A percentile compares a stretch with the other conserved stretches of the same genome.
Conservation (phyloP, 2,329 filamentous ascomycete genomes). For the Talaromyces sp. region DNA sequence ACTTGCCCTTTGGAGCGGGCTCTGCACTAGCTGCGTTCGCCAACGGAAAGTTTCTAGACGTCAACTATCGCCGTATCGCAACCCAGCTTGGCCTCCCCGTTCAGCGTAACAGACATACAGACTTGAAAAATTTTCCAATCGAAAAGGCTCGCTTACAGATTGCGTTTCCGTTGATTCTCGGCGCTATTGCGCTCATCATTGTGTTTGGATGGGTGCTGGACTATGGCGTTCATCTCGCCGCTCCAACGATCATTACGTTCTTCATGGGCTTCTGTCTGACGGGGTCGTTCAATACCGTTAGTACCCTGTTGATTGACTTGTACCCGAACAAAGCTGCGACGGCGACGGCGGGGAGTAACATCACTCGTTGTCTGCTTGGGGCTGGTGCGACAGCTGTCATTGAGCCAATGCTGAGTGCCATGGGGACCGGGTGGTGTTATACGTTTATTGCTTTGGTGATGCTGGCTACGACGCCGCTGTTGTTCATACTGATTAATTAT, state of each 20-base stretch:
- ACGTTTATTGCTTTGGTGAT: constrained; percentile 43
- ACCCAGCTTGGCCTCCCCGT: constrained; percentile 31
- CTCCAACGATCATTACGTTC: constrained; percentile 39
- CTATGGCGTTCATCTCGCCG: constrained; percentile 30
- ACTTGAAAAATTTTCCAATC: constrained; percentile 42
- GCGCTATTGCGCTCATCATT: constrained; percentile 31
- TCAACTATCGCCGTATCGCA: constrained; percentile 41
- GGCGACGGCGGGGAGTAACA: constrained; percentile 44
- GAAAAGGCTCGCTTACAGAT: constrained; percentile 43
- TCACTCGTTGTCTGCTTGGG: constrained; percentile 43
- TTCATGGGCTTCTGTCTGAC: constrained; percentile 39
- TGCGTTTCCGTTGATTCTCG: constrained; percentile 36
- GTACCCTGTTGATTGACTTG: constrained; percentile 47
- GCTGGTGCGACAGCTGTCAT: constrained; percentile 43
- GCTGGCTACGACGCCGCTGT: constrained; percentile 37
- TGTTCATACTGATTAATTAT: constrained; percentile 39
- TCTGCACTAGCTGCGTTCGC: constrained; percentile 39
- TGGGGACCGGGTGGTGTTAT: constrained; percentile 35
- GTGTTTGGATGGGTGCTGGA: constrained; percentile 44
- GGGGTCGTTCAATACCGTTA: constrained; percentile 43
- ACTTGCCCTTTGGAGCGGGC: constrained; percentile 42
- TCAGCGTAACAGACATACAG: constrained; percentile 33
- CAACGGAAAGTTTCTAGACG: constrained; percentile 42
- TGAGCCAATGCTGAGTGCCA: constrained; percentile 39
- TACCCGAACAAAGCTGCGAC: constrained; percentile 41